Base-by-base conservation (phyloP, 1,284 basidiomycete species). In the Ganoderma meredithae region DNA sequence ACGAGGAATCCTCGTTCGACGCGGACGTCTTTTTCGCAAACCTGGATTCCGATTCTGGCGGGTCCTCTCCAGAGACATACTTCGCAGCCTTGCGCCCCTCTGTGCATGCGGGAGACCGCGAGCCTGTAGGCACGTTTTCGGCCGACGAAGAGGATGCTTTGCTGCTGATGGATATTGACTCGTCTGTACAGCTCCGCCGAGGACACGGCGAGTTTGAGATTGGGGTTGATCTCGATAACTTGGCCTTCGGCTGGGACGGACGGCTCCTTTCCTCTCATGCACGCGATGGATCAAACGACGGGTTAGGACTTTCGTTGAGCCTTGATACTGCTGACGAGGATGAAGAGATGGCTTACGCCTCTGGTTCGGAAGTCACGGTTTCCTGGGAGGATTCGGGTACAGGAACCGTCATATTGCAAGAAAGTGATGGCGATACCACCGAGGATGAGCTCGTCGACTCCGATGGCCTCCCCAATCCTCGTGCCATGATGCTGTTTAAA, bases 11-110 rank as follows among this genome's bases (percentile, higher is more conserved):
- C 1, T 88, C 85, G 67, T 92, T 92, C 72, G 91, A 94, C 71
- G 92, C 92, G 4, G 91, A 94, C 71, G 77, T 94, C 0, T 93
- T 93, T 80, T 94, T 93, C 75, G 86, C 89, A 49, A 90, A 91
- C 75, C 84, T 94, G 49, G 81, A 80, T 67, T 87, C 88, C 27
- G 90, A 88, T 72, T 80, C 83, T 0, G 82, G 81, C 60, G 74
- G 73, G 19, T 75, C 76, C 8, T 79, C 78, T 19, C 75, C 75
- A 53, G 77, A 77, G 44, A 71, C 65, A 71, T 76, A 78, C 7
- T 80, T 79, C 52, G 79, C 81, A 9, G 79, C 80, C n/a, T 77
- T 78, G 31, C 73, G 74, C n/a, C 78, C 74, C 40, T 74, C 74
- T 59, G 67, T 72, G 22, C 22, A 40, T 13, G 77, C 76, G 39